Conservation (phyloP, 495 filamentous ascomycete genomes). For the Neurospora africana region DNA sequence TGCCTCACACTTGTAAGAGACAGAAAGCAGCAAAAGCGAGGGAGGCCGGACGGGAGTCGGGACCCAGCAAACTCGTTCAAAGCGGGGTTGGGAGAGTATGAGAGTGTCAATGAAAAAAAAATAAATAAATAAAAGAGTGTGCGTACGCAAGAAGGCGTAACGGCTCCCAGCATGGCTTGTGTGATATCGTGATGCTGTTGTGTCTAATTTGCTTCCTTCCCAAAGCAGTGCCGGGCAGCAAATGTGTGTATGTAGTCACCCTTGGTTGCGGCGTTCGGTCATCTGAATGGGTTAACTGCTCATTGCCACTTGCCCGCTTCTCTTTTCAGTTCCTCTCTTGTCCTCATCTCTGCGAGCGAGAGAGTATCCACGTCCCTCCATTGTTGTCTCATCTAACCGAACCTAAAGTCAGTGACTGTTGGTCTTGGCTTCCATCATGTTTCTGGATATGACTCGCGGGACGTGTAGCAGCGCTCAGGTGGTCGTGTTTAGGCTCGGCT, state of each 20-base stretch:
- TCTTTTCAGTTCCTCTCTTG: conserved; percentile 1
- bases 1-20: neutral
- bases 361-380: neutral
- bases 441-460: neutral
- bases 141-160: neutral
- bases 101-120: neutral
- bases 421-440: neutral
- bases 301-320: neutral
- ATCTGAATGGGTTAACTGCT: neutral
- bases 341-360: neutral
- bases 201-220: conserved; percentile 3
- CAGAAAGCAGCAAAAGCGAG: neutral
- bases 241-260: neutral
- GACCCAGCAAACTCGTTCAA: neutral
- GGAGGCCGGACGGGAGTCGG: neutral
- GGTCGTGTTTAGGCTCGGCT: neutral
- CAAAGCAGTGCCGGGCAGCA: neutral
- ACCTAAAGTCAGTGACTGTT: neutral
- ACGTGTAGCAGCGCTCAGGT: neutral
- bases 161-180: conserved; percentile 14
- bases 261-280: conserved; percentile 1
- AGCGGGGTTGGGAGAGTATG: neutral
- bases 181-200: conserved; percentile 12
- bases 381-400: neutral
- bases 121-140: neutral